Evolutionary conservation across 2,329 filamentous ascomycete genomes (phyloP), one percentile per base, ranked within the genome.

Genomic region (Cladosporium sp.): DNA sequence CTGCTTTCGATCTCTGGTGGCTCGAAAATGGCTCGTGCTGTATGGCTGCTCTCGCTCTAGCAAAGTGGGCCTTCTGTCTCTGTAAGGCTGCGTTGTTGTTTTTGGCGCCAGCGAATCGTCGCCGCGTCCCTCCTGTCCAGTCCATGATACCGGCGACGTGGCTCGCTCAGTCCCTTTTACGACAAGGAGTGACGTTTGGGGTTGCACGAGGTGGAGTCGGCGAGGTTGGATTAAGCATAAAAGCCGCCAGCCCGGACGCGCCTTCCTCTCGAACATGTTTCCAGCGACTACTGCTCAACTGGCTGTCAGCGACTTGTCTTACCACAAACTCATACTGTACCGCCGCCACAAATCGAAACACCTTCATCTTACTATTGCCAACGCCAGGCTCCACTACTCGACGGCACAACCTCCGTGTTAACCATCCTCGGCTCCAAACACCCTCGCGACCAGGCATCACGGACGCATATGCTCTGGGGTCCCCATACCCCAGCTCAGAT

Each of bases 11-110:
- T 38, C 49, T 26, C n/a, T 10, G 59, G 34, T 24, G 47, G 30
- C 47, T 32, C 51, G 61, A 52, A 7, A 21, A n/a, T 26, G 51
- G 66, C 18, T 64, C 72, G 32, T 67, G 64, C 51, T 54, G 51
- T 68, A 64, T 18, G 55, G 58, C 61, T 12, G 69, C 71, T 15
- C 80, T 77, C 21, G 73, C 75, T 68, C 75, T 79, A 5, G 81
- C 81, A 66, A 84, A 84, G 69, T 83, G 78, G 21, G 79, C 78
- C 70, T 78, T 82, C 69, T 84, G 82, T 67, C 76, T 78, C 65
- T 79, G 76, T 4, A 76, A 36, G 18, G 75, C 70, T 18, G 76
- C 73, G 64, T 77, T 78, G 66, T 75, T 74, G n/a, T 49, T 38
- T 34, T 75, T 76, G 58, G 76, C 77, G 21, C 65, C 60, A 21